These are phyloP conservation scores for Aureobasidium sp. DNA, from an alignment of 2,329 filamentous ascomycete species.

Conservation along the genomic window DNA sequence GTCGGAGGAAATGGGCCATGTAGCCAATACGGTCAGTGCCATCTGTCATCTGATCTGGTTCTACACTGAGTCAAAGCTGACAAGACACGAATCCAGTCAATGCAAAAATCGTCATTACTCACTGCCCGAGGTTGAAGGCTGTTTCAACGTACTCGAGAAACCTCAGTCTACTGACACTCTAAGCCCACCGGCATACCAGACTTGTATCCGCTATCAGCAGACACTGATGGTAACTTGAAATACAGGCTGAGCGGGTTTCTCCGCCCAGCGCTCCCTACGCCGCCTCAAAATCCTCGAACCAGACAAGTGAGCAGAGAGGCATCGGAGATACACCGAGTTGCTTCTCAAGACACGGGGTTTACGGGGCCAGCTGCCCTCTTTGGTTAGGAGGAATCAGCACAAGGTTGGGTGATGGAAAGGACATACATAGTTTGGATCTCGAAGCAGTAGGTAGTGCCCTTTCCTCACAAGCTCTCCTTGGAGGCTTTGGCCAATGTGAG, in stretches of 20 bases:
- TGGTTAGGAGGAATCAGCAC: neutral
- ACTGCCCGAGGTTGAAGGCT: neutral
- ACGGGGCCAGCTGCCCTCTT: neutral
- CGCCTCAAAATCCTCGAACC: neutral
- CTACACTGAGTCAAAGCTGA: neutral
- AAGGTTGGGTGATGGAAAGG: neutral
- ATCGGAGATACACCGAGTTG: neutral
- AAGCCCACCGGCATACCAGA: too few species aligned
- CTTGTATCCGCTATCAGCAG: neutral
- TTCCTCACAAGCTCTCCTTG: neutral
- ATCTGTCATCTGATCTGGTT: neutral
- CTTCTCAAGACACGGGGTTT: neutral
- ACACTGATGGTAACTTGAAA: neutral
- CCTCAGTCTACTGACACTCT: neutral
- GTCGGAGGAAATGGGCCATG: constrained; percentile 14
- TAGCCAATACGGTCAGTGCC: constrained; percentile 15
- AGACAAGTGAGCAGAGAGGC: neutral
- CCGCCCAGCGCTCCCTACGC: neutral
- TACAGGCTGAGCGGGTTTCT: neutral
- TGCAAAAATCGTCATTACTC: neutral
- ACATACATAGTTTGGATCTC: neutral
- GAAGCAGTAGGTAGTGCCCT: neutral
- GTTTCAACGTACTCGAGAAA: neutral
- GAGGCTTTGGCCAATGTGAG: neutral
- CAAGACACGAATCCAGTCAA: neutral